Base-by-base conservation (phyloP, 345 rosid genomes). In the Euphorbia pulcherrima region DNA sequence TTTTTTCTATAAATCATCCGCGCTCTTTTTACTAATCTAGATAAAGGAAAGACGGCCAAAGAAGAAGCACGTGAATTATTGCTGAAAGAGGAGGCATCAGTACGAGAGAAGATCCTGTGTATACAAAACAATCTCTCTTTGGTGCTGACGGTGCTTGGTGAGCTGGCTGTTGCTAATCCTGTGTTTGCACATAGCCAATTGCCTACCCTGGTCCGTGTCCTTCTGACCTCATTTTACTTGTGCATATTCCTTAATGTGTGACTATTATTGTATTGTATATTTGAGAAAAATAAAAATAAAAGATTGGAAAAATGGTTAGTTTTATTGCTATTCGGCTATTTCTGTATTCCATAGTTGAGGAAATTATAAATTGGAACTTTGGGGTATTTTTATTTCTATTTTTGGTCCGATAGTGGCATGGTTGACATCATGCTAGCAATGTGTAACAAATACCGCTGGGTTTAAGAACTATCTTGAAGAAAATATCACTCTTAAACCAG, bases 101-200 rank as follows among this genome's bases (percentile, higher is more conserved):
- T 78, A 69, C 95, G 99, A 46, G 86, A 83, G 79, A 84, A 80
- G 57, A 95, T 94, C 72, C 68, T 30, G 51, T 75, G 48, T 62
- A 83, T 91, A 78, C 90, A 94, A 62, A 79, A 70, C 52, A 88
- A 80, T 74, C 81, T 94, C 57, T 86, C 95, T 44, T 67, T 84
- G 80, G 81, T 86, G 84, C 96, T 94, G 46, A 77, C 78, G 65
- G 88, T 91, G 55, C 88, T 91, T 65, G 99, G 99, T 68, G 96
- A 89, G 75, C 88, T 94, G 90, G 81, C 96, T 50, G 70, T 85
- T 62, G 88, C 96, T 53, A 94, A 91, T 81, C 95, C 95, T 53
- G 81, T 94, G 62, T 94, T 89, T 80, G 92, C 95, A 24, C 99
- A 94, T 85, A 87, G 99, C 75, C 95, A 89, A 73, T 83, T 94